These are phyloP conservation scores for Cytospora mali DNA, from an alignment of 2,329 filamentous ascomycete species.

Conservation along the genomic window DNA sequence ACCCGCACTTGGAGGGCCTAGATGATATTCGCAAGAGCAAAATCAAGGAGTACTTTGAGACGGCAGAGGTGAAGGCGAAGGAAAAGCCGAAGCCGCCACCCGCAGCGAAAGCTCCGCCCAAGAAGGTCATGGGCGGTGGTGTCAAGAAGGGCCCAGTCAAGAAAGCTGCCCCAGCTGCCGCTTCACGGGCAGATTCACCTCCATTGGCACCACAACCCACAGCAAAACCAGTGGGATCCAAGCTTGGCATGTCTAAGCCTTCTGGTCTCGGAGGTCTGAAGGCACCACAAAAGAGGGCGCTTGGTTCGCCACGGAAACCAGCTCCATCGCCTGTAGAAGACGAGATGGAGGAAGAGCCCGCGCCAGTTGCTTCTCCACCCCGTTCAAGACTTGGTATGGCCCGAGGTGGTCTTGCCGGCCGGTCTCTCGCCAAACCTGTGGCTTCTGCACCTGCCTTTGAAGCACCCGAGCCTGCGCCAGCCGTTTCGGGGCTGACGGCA, in stretches of 20 bases:
- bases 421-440: conserved; percentile 78
- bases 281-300: conserved; percentile 58
- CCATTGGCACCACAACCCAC: conserved; percentile 62
- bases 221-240: conserved; percentile 53
- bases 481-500: conserved; percentile 65
- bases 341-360: conserved; percentile 50
- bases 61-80: conserved; percentile 83
- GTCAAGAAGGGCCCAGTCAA: conserved; percentile 54
- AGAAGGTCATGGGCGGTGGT: conserved; percentile 50
- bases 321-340: conserved; percentile 52
- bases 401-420: conserved; percentile 81
- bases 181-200: conserved; percentile 47
- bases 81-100: conserved; percentile 77
- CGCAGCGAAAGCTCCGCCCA: conserved; percentile 53
- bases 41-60: conserved; percentile 88
- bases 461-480: conserved; percentile 59
- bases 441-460: conserved; percentile 49
- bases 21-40: conserved; percentile 96
- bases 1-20: conserved; percentile 83
- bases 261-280: conserved; percentile 60
- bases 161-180: conserved; percentile 46
- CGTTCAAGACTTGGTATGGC: conserved; percentile 67
- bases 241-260: conserved; percentile 58
- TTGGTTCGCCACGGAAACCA: conserved; percentile 60
- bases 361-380: conserved; percentile 42